Evolutionary conservation across 1,284 basidiomycete genomes (phyloP), one percentile per base, ranked within the genome.

Genomic region (Pseudozyma sp.): DNA sequence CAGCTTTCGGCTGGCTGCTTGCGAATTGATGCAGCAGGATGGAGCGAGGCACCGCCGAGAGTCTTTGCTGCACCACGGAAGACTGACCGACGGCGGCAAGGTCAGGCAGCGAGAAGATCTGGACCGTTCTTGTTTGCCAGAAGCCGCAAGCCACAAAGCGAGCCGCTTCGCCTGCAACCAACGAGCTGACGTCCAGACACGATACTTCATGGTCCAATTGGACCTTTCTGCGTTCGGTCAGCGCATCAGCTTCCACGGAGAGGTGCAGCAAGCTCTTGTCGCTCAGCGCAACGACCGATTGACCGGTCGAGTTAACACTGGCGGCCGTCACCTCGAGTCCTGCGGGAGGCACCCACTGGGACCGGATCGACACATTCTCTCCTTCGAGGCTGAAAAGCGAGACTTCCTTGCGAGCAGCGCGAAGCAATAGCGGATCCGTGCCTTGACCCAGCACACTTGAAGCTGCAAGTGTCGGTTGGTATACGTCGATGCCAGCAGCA

Each of bases 121-220:
- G 86, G 40, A 94, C 87, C 24, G 86, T 81, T 66, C 91, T 90
- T 1, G 88, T 88, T 29, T 87, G 87, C 94, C 95, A 98, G 68
- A 92, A 92, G 0, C 90, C 90, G 24, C 92, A 88, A 0, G 89
- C 89, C 16, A 90, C 85, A 43, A 87, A 34, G 7, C 45, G 50
- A 4, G 66, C 29, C 4, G 51, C 24, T 19, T 55, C 14, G 48
- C 56, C 62, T 16, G 80, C 62, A 4, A 75, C 47, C 24, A 85
- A 33, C 5, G 82, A 44, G 29, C 82, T 80, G 17, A 87, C 57
- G 40, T 85, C 84, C 4, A 84, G 52, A 37, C 75, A 73, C 8
- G 82, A 78, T 14, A 83, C 71, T 54, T 85, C 83, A 24, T 81
- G 66, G 5, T 68, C 67, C 39, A 85, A 71, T 5, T 47, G 48